phyloP scores from a whole-genome alignment of 2,329 filamentous ascomycete genomes.

The Scedosporium dehoogii region DNA sequence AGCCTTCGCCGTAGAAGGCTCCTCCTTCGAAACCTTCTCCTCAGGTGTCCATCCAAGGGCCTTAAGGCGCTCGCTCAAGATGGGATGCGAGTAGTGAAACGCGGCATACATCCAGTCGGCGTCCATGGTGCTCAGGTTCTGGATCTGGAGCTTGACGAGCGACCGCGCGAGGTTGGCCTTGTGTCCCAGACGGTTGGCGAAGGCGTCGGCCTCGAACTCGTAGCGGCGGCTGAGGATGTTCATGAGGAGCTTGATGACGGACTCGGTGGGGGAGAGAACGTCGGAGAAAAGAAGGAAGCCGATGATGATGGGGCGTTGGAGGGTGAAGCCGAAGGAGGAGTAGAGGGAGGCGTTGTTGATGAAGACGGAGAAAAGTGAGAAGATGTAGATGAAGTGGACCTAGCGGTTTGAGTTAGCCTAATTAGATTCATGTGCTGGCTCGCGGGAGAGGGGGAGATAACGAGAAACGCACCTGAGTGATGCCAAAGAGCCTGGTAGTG shows the following conservation, averaged over 20 bases:
- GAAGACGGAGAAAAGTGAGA: constrained; percentile 92
- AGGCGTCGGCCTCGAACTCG: constrained; percentile 92
- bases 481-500: constrained; percentile 82
- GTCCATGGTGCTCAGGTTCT: constrained; percentile 97
- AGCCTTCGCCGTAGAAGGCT: constrained; percentile 49
- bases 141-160: constrained; percentile 93
- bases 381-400: constrained; percentile 94
- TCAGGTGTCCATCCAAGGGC: constrained; percentile 77
- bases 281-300: constrained; percentile 97
- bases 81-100: constrained; percentile 98
- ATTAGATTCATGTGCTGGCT: too few species aligned
- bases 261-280: constrained; percentile 87
- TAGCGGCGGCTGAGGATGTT: constrained; percentile 91
- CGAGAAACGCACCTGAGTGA: constrained; percentile 56
- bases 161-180: constrained; percentile 72
- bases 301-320: constrained; percentile 82
- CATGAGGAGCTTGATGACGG: constrained; percentile 90
- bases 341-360: constrained; percentile 92
- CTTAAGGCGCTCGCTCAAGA: constrained; percentile 83
- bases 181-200: constrained; percentile 79
- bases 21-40: constrained; percentile 32
- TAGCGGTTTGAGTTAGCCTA: constrained; percentile 29
- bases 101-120: constrained; percentile 97
- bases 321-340: constrained; percentile 78
- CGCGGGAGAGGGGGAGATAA: not conserved